Base-by-base conservation (phyloP, 495 filamentous ascomycete genomes). In the Aspergillus steynii region DNA sequence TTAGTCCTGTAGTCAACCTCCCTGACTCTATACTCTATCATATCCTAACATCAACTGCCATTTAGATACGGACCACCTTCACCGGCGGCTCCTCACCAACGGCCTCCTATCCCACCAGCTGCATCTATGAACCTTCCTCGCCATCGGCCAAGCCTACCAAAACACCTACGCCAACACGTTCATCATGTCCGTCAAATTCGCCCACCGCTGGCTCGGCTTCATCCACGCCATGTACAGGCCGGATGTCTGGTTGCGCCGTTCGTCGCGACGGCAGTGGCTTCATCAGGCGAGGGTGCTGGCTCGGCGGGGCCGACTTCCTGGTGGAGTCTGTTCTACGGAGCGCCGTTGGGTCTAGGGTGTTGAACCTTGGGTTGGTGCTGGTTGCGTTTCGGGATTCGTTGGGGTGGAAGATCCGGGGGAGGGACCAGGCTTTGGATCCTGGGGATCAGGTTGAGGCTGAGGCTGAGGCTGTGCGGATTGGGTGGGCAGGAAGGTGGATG, bases 201-300 rank as follows among this genome's bases (percentile, higher is more conserved):
- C 72, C 0, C 70, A 75, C 51, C 70, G 70, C 2, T 75, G 67
- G 64, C 61, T 75, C 0, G 72, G 70, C 1, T 75, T 73, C 34
- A 75, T 75, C 47, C 72, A 75, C 49, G 72, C 72, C 4, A 73
- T 75, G 72, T 75, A 75, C 42, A 70, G 69, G 70, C 68, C 63
- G 72, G 72, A 0, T 75, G 68, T 58, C 65, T 75, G n/a, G 70
- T 67, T 31, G 70, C 60, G 0, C 72, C 70, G 0, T 70, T 75
- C 28, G 60, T 70, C 0, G 61, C 72, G 10, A 71, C 72, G 12
- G 72, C 62, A 0, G 68, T 75, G 12, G 68, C 72, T 1, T 71
- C 31, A 0, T 42, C 10, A 20, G 20, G 20, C 20, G 20, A 20
- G 20, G 20, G 8, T 15, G 3, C 4, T 42, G 7, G 7, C 10